phyloP scores from a whole-genome alignment of 371 early-diverging fungal genomes.

The Mucor velutinosus region DNA sequence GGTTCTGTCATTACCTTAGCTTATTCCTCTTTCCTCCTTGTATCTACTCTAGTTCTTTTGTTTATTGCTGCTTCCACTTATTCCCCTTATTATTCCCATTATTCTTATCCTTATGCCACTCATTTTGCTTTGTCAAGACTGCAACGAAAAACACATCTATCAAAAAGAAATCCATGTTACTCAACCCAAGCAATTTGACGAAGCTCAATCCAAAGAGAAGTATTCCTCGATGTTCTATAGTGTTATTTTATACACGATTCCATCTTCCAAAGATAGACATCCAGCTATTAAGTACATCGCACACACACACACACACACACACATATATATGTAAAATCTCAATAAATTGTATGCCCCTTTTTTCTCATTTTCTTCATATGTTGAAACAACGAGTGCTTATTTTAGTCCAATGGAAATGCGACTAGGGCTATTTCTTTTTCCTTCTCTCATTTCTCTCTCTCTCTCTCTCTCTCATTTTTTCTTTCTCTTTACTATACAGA shows the following conservation, averaged over 20 bases:
- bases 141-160: background rate
- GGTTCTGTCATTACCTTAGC: constrained; percentile 1
- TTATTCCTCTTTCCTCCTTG: background rate
- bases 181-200: background rate
- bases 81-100: background rate
- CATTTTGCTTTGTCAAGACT: background rate
- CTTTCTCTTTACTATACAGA: background rate
- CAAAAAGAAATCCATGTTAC: background rate
- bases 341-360: background rate
- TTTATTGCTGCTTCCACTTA: background rate
- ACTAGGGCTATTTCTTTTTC: background rate
- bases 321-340: background rate
- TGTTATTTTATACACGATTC: background rate
- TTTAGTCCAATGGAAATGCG: background rate
- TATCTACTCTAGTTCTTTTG: background rate
- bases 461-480: background rate
- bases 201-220: background rate
- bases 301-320: background rate
- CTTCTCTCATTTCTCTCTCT: background rate
- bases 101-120: background rate
- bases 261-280: background rate
- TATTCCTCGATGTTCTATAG: background rate
- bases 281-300: background rate
- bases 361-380: background rate
- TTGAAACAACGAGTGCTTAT: background rate